Conservation (phyloP, 257 asterid genomes). For the Jaltomata sinuosa region DNA sequence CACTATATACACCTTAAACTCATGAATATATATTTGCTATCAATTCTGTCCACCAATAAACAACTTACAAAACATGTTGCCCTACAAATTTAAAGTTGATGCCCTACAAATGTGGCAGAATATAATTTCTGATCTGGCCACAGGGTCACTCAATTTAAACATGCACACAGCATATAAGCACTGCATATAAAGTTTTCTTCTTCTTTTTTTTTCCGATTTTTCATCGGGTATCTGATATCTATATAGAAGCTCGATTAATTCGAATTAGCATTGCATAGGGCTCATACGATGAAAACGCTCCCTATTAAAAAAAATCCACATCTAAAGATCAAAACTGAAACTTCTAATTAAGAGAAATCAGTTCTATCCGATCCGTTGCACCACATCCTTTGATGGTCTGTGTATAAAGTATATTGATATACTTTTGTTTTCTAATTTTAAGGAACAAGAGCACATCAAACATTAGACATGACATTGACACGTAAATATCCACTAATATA, state of each 20-base stretch:
- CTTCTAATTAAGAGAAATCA: no score
- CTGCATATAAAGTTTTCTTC: neutral
- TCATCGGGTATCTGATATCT: fast-evolving
- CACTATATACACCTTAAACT: neutral
- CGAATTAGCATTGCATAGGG: no score
- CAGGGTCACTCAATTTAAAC: neutral
- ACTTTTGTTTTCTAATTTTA: no score
- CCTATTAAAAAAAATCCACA: no score
- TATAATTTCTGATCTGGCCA: neutral
- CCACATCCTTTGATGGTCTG: no score
- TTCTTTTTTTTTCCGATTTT: fast-evolving
- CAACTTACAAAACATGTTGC: neutral
- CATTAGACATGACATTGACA: no score
- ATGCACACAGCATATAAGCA: neutral
- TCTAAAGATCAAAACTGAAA: no score
- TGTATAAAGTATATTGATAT: no score
- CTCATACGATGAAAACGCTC: no score
- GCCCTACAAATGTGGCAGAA: neutral
- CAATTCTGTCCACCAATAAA: neutral
- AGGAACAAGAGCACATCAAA: no score
- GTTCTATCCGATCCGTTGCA: no score
- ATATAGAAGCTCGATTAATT: neutral
- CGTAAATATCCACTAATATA: neutral
- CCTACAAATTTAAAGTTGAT: neutral
- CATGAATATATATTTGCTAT: neutral